Evolutionary conservation across 495 filamentous ascomycete genomes (phyloP), one percentile per base, ranked within the genome.

Genomic region (Pyrenula aspistea): DNA sequence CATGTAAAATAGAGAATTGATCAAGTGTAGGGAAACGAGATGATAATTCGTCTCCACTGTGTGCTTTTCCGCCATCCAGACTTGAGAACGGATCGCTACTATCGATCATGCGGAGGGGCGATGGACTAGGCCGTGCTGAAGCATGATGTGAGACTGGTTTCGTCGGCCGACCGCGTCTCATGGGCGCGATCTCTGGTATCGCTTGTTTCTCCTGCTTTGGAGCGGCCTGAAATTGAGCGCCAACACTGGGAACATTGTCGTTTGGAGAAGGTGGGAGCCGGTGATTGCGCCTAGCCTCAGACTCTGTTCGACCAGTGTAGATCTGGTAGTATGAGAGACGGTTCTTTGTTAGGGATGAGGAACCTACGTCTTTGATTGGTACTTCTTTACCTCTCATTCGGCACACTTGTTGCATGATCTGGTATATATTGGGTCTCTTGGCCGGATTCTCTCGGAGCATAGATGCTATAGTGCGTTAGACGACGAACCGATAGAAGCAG

Each of bases 161-260:
- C 2, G 83, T 78, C 8, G 91, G 87, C 55, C 93, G 81, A 8
- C 93, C 93, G 67, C 93, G 81, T 50, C 94, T 78, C 93, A 97
- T 97, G 4, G 93, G 93, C 56, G 85, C 85, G 59, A 98, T 89
- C 57, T 97, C 91, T 3, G 94, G 94, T 57, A 96, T 83, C 8
- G 78, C 71, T 57, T 85, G 80, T 36, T 84, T 81, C 61, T 86
- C 78, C 59, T 86, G 81, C 42, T 78, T 65, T 12, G 83, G 77
- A 49, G 75, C 66, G 22, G 81, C 77, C 24, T 83, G 77, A 57
- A 86, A 85, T 20, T 81, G 80, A 20, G 89, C 83, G 1, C 89
- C 89, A 10, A 86, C 75, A 12, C 82, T 78, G 3, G 85, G 83
- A 12, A 84, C 62, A 42, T 42, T 42, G 61, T 80, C 61, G 57